These are phyloP conservation scores for Dryas integrifolia DNA, from an alignment of 331 rosid species.

Conservation along the genomic window DNA sequence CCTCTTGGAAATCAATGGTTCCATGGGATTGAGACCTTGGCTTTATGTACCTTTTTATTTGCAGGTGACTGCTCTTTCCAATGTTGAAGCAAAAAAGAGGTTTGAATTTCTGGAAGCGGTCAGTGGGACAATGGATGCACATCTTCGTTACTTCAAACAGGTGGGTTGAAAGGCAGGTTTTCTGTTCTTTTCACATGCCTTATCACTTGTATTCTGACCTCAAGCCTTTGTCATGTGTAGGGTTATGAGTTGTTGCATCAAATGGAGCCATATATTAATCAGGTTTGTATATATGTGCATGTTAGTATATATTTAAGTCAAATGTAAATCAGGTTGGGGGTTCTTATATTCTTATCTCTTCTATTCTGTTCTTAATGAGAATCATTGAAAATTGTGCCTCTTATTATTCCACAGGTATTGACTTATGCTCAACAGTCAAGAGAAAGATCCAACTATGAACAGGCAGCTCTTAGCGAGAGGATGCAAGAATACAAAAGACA, in stretches of 20 bases:
- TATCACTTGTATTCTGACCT: constrained; percentile 31
- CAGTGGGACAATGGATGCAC: constrained; percentile 99
- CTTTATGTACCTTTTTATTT: constrained; percentile 20
- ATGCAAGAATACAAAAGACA: constrained; percentile 97
- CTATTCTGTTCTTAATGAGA: background rate
- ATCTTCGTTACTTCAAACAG: constrained; percentile 98
- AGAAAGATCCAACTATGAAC: constrained; percentile 97
- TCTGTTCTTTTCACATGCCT: constrained; percentile 16
- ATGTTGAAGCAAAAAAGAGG: constrained; percentile 95
- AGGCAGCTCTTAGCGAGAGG: constrained; percentile 95
- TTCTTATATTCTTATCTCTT: background rate
- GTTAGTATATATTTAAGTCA: background rate
- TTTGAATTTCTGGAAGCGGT: constrained; percentile 98
- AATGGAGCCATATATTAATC: constrained; percentile 99
- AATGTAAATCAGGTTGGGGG: constrained; percentile 1
- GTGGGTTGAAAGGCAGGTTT: constrained; percentile 37
- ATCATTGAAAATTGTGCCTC: constrained; percentile 18
- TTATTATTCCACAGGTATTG: constrained; percentile 66
- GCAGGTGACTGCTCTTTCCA: constrained; percentile 92
- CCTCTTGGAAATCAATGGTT: constrained; percentile 14
- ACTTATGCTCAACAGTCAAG: constrained; percentile 98
- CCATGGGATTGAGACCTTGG: background rate
- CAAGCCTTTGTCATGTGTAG: constrained; percentile 42
- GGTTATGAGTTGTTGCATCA: constrained; percentile 97
- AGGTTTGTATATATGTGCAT: constrained; percentile 48